Evolutionary conservation across 257 asterid species (phyloP).

Genomic region (Lycium barbarum): DNA sequence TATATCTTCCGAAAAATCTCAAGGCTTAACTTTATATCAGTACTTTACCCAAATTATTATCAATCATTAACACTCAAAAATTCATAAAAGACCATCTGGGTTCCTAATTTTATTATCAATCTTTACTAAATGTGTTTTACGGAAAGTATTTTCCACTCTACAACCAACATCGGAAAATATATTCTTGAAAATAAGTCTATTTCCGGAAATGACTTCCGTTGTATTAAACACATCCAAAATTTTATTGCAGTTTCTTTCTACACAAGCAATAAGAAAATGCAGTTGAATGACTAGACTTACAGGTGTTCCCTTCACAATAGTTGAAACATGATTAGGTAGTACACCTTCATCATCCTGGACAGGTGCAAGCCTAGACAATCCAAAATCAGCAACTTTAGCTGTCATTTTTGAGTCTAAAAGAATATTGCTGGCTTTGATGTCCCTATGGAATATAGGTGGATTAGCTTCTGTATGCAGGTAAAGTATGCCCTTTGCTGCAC

Average conservation of each 20-base stretch:
- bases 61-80: too few species aligned
- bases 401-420: slow-evolving; percentile 72
- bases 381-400: slow-evolving; percentile 93
- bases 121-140: too few species aligned
- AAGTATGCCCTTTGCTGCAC: slow-evolving; percentile 81
- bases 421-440: slow-evolving; percentile 87
- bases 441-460: slow-evolving; percentile 94
- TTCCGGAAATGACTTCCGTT: too few species aligned
- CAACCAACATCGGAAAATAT: too few species aligned
- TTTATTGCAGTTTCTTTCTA: neutral
- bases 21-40: too few species aligned
- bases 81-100: too few species aligned
- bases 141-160: too few species aligned
- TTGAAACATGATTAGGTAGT: slow-evolving; percentile 63
- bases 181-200: too few species aligned
- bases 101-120: too few species aligned
- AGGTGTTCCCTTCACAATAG: slow-evolving; percentile 91
- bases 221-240: too few species aligned
- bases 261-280: neutral
- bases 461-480: slow-evolving; percentile 95
- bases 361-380: slow-evolving; percentile 92
- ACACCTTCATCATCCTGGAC: slow-evolving; percentile 59
- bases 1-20: too few species aligned
- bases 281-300: slow-evolving; percentile 46
- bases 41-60: too few species aligned